Conservation (phyloP, 1,284 basidiomycete species). For the Chiua sp. region DNA sequence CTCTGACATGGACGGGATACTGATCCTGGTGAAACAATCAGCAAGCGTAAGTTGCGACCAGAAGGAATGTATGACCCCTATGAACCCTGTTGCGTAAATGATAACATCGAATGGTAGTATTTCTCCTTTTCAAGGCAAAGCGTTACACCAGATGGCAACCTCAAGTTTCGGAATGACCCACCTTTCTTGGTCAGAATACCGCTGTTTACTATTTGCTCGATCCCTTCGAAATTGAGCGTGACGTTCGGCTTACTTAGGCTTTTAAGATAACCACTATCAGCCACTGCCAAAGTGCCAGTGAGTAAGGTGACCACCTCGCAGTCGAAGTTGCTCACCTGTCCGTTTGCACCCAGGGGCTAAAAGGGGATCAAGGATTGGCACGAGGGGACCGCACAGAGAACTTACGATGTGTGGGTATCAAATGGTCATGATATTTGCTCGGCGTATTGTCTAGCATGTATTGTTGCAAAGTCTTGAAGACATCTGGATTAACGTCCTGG, state of each 20-base stretch:
- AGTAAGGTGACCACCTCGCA: not conserved
- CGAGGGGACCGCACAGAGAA: not conserved
- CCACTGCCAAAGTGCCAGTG: slow-evolving; percentile 33
- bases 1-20: slow-evolving; percentile 34
- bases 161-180: slow-evolving; percentile 1
- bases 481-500: not conserved
- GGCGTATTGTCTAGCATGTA: slow-evolving; percentile 41
- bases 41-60: not conserved
- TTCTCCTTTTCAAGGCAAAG: slow-evolving; percentile 24
- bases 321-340: slow-evolving; percentile 16
- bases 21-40: slow-evolving; percentile 27
- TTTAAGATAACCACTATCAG: slow-evolving; percentile 45
- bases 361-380: not conserved
- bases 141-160: not conserved
- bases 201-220: slow-evolving; percentile 41
- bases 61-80: slow-evolving; percentile 20
- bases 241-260: slow-evolving; percentile 49
- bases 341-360: slow-evolving; percentile 48
- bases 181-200: slow-evolving; percentile 46
- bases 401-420: slow-evolving; percentile 45
- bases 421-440: slow-evolving; percentile 37
- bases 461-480: slow-evolving; percentile 28
- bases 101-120: slow-evolving; percentile 37
- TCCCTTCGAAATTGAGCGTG: slow-evolving; percentile 44
- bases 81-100: slow-evolving; percentile 40